Percentiles rank a stretch among this genome's conserved stretches.
Conservation (phyloP, 129 eudicot genomes). For the Ambrosia artemisiifolia region DNA sequence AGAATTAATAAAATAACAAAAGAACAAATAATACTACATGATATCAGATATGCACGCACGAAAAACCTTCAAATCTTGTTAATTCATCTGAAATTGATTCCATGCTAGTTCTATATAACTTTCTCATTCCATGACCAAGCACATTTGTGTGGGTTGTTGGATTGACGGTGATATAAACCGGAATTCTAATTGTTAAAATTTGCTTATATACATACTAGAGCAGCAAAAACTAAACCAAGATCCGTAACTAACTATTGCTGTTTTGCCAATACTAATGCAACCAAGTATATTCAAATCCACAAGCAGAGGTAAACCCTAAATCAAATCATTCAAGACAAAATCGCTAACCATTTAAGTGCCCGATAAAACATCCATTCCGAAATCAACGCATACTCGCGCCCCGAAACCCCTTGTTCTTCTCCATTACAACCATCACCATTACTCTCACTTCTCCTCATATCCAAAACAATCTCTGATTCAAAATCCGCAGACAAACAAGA, state of each 20-base stretch:
- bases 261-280: slow-evolving; percentile 9
- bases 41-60: neutral
- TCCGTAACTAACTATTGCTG: neutral
- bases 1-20: neutral
- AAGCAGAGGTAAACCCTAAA: slow-evolving; percentile 3
- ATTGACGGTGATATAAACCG: slow-evolving; percentile 2
- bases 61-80: neutral
- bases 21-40: neutral
- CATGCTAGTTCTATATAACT: neutral
- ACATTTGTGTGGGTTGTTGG: neutral
- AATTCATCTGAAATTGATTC: neutral
- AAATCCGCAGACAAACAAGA: slow-evolving; percentile 18
- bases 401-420: slow-evolving; percentile 25
- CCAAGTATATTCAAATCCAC: neutral
- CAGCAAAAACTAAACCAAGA: neutral
- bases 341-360: slow-evolving; percentile 58
- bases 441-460: slow-evolving; percentile 28
- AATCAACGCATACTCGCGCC: slow-evolving; percentile 49
- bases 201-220: neutral
- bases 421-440: neutral
- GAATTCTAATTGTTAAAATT: neutral
- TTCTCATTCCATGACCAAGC: neutral
- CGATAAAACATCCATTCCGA: slow-evolving; percentile 67
- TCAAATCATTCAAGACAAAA: neutral
- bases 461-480: slow-evolving; percentile 40